Evolutionary conservation across 139 green algal species (phyloP).

Genomic region (Tetradesmus lagerheimii): DNA sequence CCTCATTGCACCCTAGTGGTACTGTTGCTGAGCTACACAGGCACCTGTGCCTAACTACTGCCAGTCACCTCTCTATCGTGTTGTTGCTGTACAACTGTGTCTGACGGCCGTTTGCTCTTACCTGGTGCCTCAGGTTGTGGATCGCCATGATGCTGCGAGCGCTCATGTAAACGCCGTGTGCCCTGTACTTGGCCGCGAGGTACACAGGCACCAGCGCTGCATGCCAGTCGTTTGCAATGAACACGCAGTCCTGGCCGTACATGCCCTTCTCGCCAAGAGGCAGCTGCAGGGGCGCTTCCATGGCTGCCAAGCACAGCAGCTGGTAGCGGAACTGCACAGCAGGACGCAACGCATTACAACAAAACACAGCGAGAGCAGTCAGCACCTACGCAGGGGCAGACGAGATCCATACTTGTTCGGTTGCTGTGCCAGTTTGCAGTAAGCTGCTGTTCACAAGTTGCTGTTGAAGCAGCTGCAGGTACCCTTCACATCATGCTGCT

Average conservation of each 20-base stretch:
- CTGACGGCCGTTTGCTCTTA: too few relatives aligned
- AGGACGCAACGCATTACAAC: not conserved
- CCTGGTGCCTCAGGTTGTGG: constrained; percentile 92
- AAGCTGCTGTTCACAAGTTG: too few relatives aligned
- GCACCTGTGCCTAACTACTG: too few relatives aligned
- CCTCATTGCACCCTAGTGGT: too few relatives aligned
- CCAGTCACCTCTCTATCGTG: too few relatives aligned
- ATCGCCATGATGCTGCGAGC: constrained; percentile 85
- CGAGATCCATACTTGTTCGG: too few relatives aligned
- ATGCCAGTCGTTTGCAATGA: constrained; percentile 80
- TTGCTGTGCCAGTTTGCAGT: too few relatives aligned
- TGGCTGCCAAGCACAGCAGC: constrained; percentile 76
- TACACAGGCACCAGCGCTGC: constrained; percentile 83
- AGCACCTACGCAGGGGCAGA: too few relatives aligned
- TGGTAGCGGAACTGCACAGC: constrained; percentile 79
- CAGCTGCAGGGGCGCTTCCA: constrained; percentile 83
- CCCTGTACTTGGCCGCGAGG: constrained; percentile 89
- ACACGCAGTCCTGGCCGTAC: constrained; percentile 73
- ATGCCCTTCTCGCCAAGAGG: constrained; percentile 49
- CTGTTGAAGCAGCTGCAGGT: too few relatives aligned
- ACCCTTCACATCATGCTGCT: too few relatives aligned
- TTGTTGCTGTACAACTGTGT: too few relatives aligned
- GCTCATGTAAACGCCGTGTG: constrained; percentile 78
- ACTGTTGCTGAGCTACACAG: too few relatives aligned
- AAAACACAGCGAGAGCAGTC: not conserved